Evolutionary conservation across 495 filamentous ascomycete genomes (phyloP).

Genomic region (Penicillium salamii): DNA sequence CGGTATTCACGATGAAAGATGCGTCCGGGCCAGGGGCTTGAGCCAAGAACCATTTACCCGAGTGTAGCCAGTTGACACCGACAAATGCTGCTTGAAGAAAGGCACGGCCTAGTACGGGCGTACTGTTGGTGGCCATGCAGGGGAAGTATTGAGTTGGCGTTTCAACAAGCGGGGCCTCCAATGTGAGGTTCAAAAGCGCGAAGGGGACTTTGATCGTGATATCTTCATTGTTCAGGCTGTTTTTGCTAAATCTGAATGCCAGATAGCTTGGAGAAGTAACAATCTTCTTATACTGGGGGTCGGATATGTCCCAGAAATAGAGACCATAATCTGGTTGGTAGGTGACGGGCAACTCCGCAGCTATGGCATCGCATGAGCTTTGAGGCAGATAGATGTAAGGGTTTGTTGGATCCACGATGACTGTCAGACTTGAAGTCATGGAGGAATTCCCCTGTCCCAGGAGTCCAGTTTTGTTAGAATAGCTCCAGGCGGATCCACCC

Average conservation of each 20-base stretch:
- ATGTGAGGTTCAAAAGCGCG: conserved; percentile 49
- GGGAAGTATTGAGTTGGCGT: conserved; percentile 48
- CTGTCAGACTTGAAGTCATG: conserved; percentile 2
- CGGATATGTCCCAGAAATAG: conserved; percentile 48
- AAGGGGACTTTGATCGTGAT: conserved; percentile 53
- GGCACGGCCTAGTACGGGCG: conserved; percentile 45
- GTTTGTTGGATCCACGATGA: conserved; percentile 34
- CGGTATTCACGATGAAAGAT: no score
- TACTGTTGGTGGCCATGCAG: conserved; percentile 31
- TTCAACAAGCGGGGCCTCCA: conserved; percentile 42
- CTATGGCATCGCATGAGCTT: conserved; percentile 46
- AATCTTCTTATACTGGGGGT: conserved; percentile 39
- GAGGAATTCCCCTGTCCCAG: conserved; percentile 20
- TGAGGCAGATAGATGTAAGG: conserved; percentile 49
- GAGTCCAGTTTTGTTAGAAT: conserved; percentile 29
- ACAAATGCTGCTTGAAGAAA: conserved; percentile 57
- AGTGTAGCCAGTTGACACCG: conserved; percentile 41
- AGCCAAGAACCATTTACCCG: conserved; percentile 40
- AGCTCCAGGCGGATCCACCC: conserved; percentile 40
- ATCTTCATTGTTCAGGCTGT: conserved; percentile 23
- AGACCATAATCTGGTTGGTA: conserved; percentile 34
- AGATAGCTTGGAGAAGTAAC: conserved; percentile 46
- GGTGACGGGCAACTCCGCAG: conserved; percentile 42
- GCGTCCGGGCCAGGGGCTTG: conserved; percentile 45
- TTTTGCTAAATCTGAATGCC: conserved; percentile 42